Evolutionary conservation across 305 asterid species (phyloP).

Genomic region (Solanum hybrid): DNA sequence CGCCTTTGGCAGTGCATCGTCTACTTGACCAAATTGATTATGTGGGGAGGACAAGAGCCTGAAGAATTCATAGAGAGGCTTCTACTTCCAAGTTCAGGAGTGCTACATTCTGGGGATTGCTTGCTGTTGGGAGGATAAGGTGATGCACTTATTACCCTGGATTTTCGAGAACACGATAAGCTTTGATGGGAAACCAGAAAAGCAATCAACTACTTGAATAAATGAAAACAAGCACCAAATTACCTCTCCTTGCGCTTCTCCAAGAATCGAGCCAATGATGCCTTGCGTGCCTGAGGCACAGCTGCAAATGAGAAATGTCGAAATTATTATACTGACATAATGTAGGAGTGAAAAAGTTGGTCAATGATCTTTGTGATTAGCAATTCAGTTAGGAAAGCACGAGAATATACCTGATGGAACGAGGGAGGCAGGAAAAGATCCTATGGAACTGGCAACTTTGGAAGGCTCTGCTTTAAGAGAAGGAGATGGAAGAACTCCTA

Average conservation of each 20-base stretch:
- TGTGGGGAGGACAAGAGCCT: constrained; percentile 25
- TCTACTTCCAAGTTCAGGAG: constrained; percentile 22
- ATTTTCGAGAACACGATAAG: neutral
- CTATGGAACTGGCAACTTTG: constrained; percentile 19
- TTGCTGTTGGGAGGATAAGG: constrained; percentile 30
- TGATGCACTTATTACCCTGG: constrained; percentile 40
- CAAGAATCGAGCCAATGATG: constrained; percentile 74
- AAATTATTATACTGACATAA: neutral
- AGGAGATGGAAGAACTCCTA: constrained; percentile 19
- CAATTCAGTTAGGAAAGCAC: neutral
- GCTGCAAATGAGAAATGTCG: constrained; percentile 24
- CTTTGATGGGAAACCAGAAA: neutral
- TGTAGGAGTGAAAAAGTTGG: neutral
- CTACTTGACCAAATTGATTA: constrained; percentile 14
- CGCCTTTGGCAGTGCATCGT: neutral
- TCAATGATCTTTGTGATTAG: neutral
- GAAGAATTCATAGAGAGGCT: constrained; percentile 30
- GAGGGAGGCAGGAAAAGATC: constrained; percentile 26
- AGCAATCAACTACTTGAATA: neutral
- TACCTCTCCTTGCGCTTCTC: constrained; percentile 95
- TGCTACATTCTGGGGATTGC: constrained; percentile 30
- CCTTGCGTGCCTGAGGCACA: constrained; percentile 74
- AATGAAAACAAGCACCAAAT: neutral
- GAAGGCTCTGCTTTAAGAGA: constrained; percentile 29
- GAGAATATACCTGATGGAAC: constrained; percentile 36